These are phyloP conservation scores for Primulina tabacum DNA, from an alignment of 257 asterid genomes.

Conservation along the genomic window DNA sequence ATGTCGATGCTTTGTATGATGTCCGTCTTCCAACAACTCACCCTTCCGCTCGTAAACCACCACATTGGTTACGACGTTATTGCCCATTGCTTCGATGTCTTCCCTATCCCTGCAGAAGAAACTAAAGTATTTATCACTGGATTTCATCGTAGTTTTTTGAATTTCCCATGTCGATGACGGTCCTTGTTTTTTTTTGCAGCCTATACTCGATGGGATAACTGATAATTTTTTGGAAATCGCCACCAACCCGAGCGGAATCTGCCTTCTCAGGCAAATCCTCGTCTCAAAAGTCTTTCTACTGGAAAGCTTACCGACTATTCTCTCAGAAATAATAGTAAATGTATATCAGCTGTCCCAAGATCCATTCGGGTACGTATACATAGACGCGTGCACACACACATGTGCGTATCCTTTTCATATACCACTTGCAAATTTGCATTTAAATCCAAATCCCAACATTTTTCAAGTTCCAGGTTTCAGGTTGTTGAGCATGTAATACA, in stretches of 20 bases:
- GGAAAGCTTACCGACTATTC: too few relatives aligned
- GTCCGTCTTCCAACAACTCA: constrained; percentile 18
- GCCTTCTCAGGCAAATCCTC: constrained; percentile 23
- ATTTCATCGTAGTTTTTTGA: neutral
- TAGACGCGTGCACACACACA: too few relatives aligned
- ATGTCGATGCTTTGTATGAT: too few relatives aligned
- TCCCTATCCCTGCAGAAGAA: constrained; percentile 17
- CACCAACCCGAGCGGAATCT: constrained; percentile 44
- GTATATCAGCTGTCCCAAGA: too few relatives aligned
- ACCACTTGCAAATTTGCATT: too few relatives aligned
- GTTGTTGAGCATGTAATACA: too few relatives aligned
- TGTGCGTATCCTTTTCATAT: too few relatives aligned
- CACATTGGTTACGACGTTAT: constrained; percentile 35
- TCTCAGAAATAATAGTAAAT: too few relatives aligned
- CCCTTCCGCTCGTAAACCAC: constrained; percentile 25
- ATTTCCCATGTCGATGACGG: neutral
- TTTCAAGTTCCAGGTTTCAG: too few relatives aligned
- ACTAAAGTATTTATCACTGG: neutral
- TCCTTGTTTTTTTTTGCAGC: constrained; percentile 27
- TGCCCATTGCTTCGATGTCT: constrained; percentile 23
- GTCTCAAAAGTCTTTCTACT: too few relatives aligned
- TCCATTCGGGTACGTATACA: too few relatives aligned
- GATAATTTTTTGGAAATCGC: constrained; percentile 40
- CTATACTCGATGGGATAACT: constrained; percentile 36
- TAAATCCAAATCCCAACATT: too few relatives aligned